A percentile compares a stretch with the other conserved stretches of the same genome.
phyloP scores from a whole-genome alignment of 495 filamentous ascomycete genomes.

The Xeromyces bisporus region DNA sequence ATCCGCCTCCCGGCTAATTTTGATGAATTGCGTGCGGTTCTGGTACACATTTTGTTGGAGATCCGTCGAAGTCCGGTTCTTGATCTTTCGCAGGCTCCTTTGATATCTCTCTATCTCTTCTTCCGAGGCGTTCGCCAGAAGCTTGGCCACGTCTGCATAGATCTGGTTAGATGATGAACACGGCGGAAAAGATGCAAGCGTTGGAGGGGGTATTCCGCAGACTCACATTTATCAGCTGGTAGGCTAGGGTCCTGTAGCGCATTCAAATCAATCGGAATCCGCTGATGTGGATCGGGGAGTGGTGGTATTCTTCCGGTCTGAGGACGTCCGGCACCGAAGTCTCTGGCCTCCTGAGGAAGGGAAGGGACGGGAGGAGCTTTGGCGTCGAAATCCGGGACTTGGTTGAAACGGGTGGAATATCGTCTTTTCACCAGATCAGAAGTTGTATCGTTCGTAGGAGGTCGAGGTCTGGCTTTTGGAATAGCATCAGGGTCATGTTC shows the following conservation, averaged over 20 bases:
- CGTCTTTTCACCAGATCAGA: constrained; percentile 86
- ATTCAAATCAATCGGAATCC: constrained; percentile 45
- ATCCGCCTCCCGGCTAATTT: constrained; percentile 96
- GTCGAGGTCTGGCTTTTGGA: constrained; percentile 14
- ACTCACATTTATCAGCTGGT: constrained; percentile 42
- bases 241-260: constrained; percentile 68
- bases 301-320: constrained; percentile 27
- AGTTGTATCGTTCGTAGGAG: constrained; percentile 36
- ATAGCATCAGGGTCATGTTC: constrained; percentile 7
- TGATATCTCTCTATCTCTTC: constrained; percentile 82
- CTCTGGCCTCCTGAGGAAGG: constrained; percentile 33
- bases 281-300: constrained; percentile 20
- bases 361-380: constrained; percentile 50
- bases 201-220: no score
- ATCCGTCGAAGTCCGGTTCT: constrained; percentile 68
- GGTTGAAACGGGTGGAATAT: constrained; percentile 83
- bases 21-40: constrained; percentile 96
- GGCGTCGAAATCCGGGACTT: constrained; percentile 50
- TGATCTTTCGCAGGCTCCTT: constrained; percentile 53
- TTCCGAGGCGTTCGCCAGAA: constrained; percentile 85
- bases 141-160: constrained; percentile 49
- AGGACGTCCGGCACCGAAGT: constrained; percentile 31
- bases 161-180: background rate
- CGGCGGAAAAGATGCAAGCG: background rate
- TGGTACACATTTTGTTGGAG: constrained; percentile 95